Base-by-base conservation (phyloP, 2,329 filamentous ascomycete species). In the Fonsecaea multimorphosa region DNA sequence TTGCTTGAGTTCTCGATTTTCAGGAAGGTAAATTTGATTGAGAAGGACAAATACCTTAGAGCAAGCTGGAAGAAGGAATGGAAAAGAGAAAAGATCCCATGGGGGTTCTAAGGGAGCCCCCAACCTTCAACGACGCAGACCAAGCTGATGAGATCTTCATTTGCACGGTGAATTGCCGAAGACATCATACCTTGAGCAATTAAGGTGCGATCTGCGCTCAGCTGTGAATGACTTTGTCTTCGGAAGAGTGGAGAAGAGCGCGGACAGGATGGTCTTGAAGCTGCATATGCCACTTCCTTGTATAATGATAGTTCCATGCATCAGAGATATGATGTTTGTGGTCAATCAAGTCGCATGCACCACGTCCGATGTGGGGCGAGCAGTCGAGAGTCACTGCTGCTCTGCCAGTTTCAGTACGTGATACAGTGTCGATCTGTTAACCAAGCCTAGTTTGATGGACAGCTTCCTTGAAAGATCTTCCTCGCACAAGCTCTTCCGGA, bases 141-240 rank as follows among this genome's bases (percentile, higher is more conserved):
- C 44, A 49, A 27, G 44, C 12, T 24, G 19, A 24, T 24, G 2
- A 14, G 22, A 49, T 9, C 44, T 27, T 9, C 19, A 49, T 27
- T 5, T 49, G 19, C 44, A 49, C 8, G 44, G 44, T 24, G 44
- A 22, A 44, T 19, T 16, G 38, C 16, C 38, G 38, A 44, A 49
- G 12, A 24, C 44, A 49, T 24, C 9, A 4, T 49, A 14, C 3
- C 24, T 24, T 1, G 52, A 31, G 52, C 14, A 32, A n/a, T 54
- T 27, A 16, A 32, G 52, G 52, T 31, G 52, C 32, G 52, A 36
- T 54, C 52, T 54, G 52, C 44, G 11, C 44, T 22, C 44, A 49
- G 44, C 11, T 14, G 44, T 5, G 22, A 9, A 12, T 49, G 44
- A 24, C 44, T 49, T n/a, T 24, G 11, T 49, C 19, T 49, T 24